A percentile compares a stretch with the other conserved stretches of the same genome.
Conservation (phyloP, 192 early-diverging fungal species). For the Umbelopsis sp. region DNA sequence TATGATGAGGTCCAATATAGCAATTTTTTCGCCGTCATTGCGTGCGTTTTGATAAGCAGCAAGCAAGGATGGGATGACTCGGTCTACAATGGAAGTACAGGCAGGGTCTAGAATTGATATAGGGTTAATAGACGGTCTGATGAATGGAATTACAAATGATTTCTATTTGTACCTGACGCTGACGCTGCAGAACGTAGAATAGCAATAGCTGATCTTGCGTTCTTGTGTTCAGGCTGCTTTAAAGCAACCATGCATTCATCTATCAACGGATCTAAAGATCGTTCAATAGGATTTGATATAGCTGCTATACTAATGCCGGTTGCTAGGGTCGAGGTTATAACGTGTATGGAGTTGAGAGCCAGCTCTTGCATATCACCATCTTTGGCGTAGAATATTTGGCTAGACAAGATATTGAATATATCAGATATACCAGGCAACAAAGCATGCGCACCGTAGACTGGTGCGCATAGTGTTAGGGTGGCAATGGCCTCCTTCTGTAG, state of each 20-base stretch:
- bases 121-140: not conserved
- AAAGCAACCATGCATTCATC: slow-evolving; percentile 60
- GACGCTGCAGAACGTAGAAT: slow-evolving; percentile 67
- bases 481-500: slow-evolving; percentile 86
- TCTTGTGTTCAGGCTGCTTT: slow-evolving; percentile 65
- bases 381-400: slow-evolving; percentile 70
- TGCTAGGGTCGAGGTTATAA: slow-evolving; percentile 72
- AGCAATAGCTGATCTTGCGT: slow-evolving; percentile 64
- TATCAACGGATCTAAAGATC: slow-evolving; percentile 52
- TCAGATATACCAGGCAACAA: slow-evolving; percentile 72
- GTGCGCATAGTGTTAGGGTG: slow-evolving; percentile 76
- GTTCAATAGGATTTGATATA: slow-evolving; percentile 50
- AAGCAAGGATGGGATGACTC: slow-evolving; percentile 64
- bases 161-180: slow-evolving; percentile 51
- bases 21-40: slow-evolving; percentile 53
- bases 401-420: slow-evolving; percentile 72
- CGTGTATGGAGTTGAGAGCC: slow-evolving; percentile 64
- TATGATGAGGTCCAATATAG: slow-evolving; percentile 66
- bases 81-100: slow-evolving; percentile 60
- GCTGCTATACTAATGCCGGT: slow-evolving; percentile 50
- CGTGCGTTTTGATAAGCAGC: slow-evolving; percentile 59
- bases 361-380: slow-evolving; percentile 65
- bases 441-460: slow-evolving; percentile 71
- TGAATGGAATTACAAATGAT: slow-evolving; percentile 28
- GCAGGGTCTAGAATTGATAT: slow-evolving; percentile 55